Evolutionary conservation across 257 asterid species (phyloP).

Genomic region (Datura wrightii): DNA sequence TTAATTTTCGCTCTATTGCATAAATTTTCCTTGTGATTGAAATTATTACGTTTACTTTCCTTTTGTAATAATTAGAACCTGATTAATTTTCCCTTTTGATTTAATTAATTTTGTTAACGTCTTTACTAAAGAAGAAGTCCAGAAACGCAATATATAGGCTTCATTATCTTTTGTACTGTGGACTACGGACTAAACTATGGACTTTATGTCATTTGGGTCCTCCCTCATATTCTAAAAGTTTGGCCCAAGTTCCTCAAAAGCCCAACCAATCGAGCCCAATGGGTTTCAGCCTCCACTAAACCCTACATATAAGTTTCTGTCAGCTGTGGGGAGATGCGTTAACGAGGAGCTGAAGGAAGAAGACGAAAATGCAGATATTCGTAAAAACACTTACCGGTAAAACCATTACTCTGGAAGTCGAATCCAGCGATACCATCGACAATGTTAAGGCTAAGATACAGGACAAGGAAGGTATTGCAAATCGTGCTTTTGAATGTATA

Average conservation of each 20-base stretch:
- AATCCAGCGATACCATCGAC: constrained; percentile 33
- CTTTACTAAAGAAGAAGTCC: background rate
- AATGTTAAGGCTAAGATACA: constrained; percentile 34
- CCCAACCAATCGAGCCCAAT: background rate
- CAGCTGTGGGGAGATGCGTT: background rate
- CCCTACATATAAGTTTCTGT: constrained; percentile 2
- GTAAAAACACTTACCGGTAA: constrained; percentile 35
- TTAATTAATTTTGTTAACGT: background rate
- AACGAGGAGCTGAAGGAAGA: background rate
- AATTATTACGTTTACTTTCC: background rate
- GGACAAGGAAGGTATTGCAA: constrained; percentile 17
- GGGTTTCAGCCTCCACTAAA: background rate
- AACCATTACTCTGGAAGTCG: constrained; percentile 30
- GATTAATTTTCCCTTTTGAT: background rate
- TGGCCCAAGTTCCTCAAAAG: background rate
- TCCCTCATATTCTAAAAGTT: background rate
- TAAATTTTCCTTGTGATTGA: background rate
- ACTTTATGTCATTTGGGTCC: background rate
- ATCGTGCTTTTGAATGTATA: background rate
- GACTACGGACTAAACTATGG: background rate
- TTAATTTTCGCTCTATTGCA: too few species aligned
- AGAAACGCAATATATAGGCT: background rate
- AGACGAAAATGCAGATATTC: constrained; percentile 33
- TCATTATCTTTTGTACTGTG: background rate
- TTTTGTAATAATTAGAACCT: background rate